Base-by-base conservation (phyloP, 169 alveolate genomes). In the Plasmodium berghei region DNA sequence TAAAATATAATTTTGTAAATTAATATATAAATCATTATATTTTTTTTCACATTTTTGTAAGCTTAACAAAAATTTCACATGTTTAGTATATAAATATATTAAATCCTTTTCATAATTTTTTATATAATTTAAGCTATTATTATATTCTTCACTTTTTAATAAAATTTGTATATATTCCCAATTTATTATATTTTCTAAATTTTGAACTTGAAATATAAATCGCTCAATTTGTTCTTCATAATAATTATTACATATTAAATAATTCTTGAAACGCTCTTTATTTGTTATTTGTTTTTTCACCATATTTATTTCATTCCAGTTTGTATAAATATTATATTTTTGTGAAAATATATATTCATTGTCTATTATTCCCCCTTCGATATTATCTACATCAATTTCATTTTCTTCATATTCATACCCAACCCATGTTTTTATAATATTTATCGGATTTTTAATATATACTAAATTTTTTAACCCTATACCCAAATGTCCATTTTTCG, bases 21-120 rank as follows among this genome's bases (percentile, higher is more conserved):
- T 93, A 28, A 92, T 69, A 66, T 86, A 88, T 56, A 91, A 72
- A 9, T 93, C 77, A 42, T 87, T 71, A 59, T 86, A 59, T 6
- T 64, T 40, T 9, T 40, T 55, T 54, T 93, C 94, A 58, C 48
- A 61, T 10, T 46, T 66, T 48, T 74, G 73, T 92, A 93, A 54
- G 12, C 86, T 91, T 48, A 93, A 62, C 3, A 93, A 73, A 40
- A 88, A 63, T 34, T 93, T 85, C 40, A 93, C 91, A 34, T 93
- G 96, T 22, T 87, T 90, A 52, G 72, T 85, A 14, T 92, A 83
- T 54, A 93, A 86, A 55, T 89, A 87, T 1, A 85, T 89, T 42
- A 93, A 75, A 26, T 93, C 96, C 14, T 92, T 93, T 80, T 93
- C 96, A 42, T 86, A 93, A 6, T 90, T 24, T 45, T 73, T 92